Evolutionary conservation across 352 stramenopile genomes (phyloP).

Genomic region (Pythium brachiatum): DNA sequence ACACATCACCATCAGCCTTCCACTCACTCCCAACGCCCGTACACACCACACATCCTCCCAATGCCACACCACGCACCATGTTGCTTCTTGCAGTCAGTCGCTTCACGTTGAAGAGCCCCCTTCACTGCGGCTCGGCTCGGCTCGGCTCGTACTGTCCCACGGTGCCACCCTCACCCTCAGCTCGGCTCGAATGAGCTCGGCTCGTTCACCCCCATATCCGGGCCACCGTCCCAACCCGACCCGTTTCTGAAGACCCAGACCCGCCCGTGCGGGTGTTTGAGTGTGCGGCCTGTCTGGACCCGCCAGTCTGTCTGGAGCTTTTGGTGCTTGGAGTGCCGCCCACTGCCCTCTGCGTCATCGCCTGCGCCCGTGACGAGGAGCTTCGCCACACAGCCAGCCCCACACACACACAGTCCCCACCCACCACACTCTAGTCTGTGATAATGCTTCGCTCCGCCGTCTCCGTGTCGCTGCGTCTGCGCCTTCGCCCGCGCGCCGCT

Average conservation of each 20-base stretch:
- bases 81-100: neutral
- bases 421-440: no score
- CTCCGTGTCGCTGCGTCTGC: conserved; percentile 15
- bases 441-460: conserved; percentile 16
- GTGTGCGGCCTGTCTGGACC: conserved; percentile 19
- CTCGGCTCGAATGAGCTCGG: neutral
- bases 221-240: conserved; percentile 8
- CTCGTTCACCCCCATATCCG: no score
- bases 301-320: neutral
- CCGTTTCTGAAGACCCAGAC: neutral
- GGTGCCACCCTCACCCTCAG: neutral
- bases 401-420: neutral
- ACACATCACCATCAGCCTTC: neutral
- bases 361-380: conserved; percentile 16
- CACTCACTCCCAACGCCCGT: no score
- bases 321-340: conserved; percentile 22
- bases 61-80: conserved; percentile 12
- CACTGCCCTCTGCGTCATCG: conserved; percentile 22
- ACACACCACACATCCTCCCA: neutral
- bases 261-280: conserved; percentile 3
- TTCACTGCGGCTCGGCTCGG: conserved; percentile 10
- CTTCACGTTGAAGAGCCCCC: conserved; percentile 15
- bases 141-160: neutral
- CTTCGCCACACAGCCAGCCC: neutral
- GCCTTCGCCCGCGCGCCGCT: conserved; percentile 1